Conservation (phyloP, 345 rosid species). For the Eucalyptus cloeziana region DNA sequence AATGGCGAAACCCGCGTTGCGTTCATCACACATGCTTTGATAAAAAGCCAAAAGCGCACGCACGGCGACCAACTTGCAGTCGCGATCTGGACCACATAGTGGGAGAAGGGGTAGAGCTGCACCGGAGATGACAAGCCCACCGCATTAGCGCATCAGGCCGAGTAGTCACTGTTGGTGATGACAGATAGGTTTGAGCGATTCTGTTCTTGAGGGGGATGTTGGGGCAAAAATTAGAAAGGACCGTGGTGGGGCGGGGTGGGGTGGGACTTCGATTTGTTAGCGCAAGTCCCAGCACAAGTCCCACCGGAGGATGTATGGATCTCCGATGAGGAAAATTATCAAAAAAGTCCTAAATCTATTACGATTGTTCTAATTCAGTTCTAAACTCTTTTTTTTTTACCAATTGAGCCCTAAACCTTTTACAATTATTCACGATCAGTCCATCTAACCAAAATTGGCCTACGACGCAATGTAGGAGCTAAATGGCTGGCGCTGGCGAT, state of each 20-base stretch:
- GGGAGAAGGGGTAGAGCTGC: background rate
- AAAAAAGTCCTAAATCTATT: too few species aligned
- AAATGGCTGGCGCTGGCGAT: too few species aligned
- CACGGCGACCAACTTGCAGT: background rate
- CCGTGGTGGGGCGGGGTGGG: background rate
- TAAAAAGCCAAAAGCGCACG: background rate
- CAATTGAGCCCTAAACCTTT: too few species aligned
- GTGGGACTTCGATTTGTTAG: background rate
- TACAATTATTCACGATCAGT: too few species aligned
- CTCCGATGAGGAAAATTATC: background rate
- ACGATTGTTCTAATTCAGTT: too few species aligned
- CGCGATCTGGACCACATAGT: background rate
- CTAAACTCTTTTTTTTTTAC: too few species aligned
- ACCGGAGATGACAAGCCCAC: background rate
- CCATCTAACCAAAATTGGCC: too few species aligned
- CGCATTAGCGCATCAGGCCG: background rate
- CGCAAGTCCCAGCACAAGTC: background rate
- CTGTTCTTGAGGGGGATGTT: background rate
- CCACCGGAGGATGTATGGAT: background rate
- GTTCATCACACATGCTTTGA: background rate
- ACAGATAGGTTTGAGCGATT: background rate
- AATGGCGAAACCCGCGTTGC: background rate
- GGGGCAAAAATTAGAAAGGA: background rate
- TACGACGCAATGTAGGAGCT: too few species aligned
- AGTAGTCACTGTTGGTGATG: background rate